A percentile compares a stretch with the other conserved stretches of the same genome.
phyloP scores from a whole-genome alignment of 202 grass and related monocot species.

The Carex sylvatica region DNA sequence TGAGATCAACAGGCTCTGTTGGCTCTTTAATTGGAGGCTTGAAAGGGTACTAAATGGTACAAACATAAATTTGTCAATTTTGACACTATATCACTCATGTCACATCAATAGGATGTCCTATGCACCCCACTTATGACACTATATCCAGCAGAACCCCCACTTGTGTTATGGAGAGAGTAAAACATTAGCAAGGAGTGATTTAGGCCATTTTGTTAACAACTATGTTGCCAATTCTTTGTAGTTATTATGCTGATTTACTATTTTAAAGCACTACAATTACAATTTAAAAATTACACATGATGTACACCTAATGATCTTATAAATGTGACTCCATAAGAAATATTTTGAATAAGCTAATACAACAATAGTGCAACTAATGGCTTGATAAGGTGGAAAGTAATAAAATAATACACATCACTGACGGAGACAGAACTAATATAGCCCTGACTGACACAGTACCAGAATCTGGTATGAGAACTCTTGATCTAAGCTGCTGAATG shows the following conservation, averaged over 20 bases:
- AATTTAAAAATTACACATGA: neutral
- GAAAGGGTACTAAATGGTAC: conserved; percentile 25
- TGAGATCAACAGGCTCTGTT: conserved; percentile 57
- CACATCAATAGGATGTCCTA: neutral
- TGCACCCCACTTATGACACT: neutral
- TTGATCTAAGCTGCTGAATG: neutral
- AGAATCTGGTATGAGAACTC: neutral
- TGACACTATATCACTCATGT: neutral
- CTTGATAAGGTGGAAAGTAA: neutral
- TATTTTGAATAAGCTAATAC: neutral
- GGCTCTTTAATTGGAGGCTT: conserved; percentile 55
- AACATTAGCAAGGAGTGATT: neutral
- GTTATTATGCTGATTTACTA: neutral
- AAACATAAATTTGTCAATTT: neutral
- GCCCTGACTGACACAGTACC: neutral
- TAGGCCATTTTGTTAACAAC: neutral
- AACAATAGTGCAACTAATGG: neutral
- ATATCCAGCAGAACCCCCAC: neutral
- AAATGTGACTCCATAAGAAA: neutral
- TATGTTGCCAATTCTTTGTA: neutral
- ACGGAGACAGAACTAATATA: neutral
- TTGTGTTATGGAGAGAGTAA: neutral
- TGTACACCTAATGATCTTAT: neutral
- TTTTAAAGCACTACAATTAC: neutral
- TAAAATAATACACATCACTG: neutral